Base-by-base conservation (phyloP, 1,284 basidiomycete genomes). In the Apiotrichum porosum region DNA sequence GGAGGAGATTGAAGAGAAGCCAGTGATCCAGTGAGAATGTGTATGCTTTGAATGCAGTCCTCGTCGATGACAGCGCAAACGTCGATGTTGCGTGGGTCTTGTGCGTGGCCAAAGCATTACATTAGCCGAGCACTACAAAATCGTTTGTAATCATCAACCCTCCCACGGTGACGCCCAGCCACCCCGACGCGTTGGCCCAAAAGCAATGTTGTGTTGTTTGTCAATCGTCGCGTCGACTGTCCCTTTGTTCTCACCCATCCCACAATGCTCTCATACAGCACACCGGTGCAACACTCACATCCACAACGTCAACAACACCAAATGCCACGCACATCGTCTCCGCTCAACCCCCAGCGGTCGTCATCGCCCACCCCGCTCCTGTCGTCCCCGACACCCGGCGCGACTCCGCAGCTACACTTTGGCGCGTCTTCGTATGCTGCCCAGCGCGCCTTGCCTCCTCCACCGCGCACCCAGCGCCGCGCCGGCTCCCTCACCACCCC, bases 271-370 rank as follows among this genome's bases (percentile, higher is more conserved):
- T 48, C 52, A n/a, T 26, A 37, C 37, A 17, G 36, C 37, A 17
- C 54, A 22, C 50, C 42, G 12, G n/a, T n/a, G n/a, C n/a, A n/a
- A n/a, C n/a, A n/a, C n/a, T 28, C 26, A 28, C 26, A 28, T 28
- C 26, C 26, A 28, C 26, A 28, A 24, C 39, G 41, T 14, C 15
- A 15, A 24, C n/a, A 13, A 19, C 28, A 28, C 51, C 22, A 37
- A 40, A 38, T 48, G 21, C 54, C 53, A 3, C 46, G 33, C 43
- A 50, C 61, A 9, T 69, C 67, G 6, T 66, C 64, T 10, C 67
- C 67, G 15, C 44, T 69, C 18, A 69, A 69, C 47, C 67, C 66
- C 8, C 49, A 57, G 28, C 50, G 53, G 22, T 56, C 62, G 14
- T 57, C 58, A 4, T 56, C 60, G 1, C 55, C 6, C 9, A 28